Evolutionary conservation across 2,329 filamentous ascomycete species (phyloP).

Genomic region (Neonectria ditissima): DNA sequence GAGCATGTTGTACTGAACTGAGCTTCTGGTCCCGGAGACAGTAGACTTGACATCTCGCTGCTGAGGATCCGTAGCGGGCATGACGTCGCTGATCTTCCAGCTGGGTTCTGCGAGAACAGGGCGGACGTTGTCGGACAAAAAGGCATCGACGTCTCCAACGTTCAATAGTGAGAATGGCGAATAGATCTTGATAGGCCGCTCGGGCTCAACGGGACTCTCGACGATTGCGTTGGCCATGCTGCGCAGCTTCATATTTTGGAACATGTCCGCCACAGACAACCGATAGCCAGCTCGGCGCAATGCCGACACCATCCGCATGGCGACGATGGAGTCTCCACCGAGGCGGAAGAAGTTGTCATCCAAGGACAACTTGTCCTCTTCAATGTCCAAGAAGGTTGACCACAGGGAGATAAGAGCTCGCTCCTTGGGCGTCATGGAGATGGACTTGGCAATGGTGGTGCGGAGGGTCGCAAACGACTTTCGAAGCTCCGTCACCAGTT

Average conservation of each 20-base stretch:
- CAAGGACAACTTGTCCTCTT: slow-evolving; percentile 39
- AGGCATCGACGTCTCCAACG: slow-evolving; percentile 29
- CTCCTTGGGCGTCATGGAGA: slow-evolving; percentile 38
- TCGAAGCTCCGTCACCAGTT: slow-evolving; percentile 33
- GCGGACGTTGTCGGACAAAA: slow-evolving; percentile 30
- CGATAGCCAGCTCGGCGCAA: slow-evolving; percentile 39
- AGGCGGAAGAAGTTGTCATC: slow-evolving; percentile 47
- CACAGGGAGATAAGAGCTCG: slow-evolving; percentile 34
- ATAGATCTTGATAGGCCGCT: slow-evolving; percentile 29
- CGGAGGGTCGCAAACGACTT: slow-evolving; percentile 30
- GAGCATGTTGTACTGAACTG: slow-evolving; percentile 46
- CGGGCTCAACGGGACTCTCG: slow-evolving; percentile 17
- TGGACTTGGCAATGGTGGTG: slow-evolving; percentile 30
- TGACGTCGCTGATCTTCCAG: slow-evolving; percentile 40
- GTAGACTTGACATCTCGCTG: slow-evolving; percentile 39
- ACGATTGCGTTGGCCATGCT: slow-evolving; percentile 38
- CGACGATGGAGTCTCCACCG: slow-evolving; percentile 43
- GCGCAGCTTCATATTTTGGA: slow-evolving; percentile 45
- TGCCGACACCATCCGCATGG: slow-evolving; percentile 45
- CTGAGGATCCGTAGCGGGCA: slow-evolving; percentile 40
- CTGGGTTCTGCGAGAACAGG: slow-evolving; percentile 33
- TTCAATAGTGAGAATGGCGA: slow-evolving; percentile 37
- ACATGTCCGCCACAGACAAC: slow-evolving; percentile 44
- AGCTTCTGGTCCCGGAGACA: slow-evolving; percentile 38
- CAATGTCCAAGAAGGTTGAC: slow-evolving; percentile 37